Evolutionary conservation across 164 flowering plant species (phyloP).

Genomic region (Berberis thunbergii): DNA sequence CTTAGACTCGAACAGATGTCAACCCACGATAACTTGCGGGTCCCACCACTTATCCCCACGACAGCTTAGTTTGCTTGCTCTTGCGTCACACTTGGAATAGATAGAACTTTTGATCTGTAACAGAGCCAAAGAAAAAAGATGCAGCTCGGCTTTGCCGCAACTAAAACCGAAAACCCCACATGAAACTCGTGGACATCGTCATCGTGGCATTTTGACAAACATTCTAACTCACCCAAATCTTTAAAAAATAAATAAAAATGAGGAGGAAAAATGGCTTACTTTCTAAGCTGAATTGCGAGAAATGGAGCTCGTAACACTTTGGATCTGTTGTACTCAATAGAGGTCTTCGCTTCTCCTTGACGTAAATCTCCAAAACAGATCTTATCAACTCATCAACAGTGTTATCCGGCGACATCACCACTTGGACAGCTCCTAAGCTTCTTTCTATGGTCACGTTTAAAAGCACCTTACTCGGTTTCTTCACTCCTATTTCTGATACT

Average conservation of each 20-base stretch:
- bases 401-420: constrained; percentile 48
- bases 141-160: no score
- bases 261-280: constrained; percentile 27
- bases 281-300: constrained; percentile 56
- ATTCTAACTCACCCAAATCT: not conserved
- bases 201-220: not conserved
- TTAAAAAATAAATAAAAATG: not conserved
- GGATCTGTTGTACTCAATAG: constrained; percentile 34
- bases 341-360: constrained; percentile 59
- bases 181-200: no score
- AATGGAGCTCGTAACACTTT: constrained; percentile 48
- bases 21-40: no score
- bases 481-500: no score
- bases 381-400: constrained; percentile 44
- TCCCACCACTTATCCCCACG: no score
- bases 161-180: no score
- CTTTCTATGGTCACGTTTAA: constrained; percentile 56
- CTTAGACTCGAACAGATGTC: no score
- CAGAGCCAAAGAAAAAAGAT: no score
- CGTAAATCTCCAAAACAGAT: constrained; percentile 35
- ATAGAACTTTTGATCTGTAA: no score
- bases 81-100: no score
- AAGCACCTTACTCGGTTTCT: constrained; percentile 38
- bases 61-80: no score
- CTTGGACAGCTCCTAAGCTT: constrained; percentile 56